These are phyloP conservation scores for Cladophialophora chaetospira DNA, from an alignment of 2,329 filamentous ascomycete species.

Conservation along the genomic window DNA sequence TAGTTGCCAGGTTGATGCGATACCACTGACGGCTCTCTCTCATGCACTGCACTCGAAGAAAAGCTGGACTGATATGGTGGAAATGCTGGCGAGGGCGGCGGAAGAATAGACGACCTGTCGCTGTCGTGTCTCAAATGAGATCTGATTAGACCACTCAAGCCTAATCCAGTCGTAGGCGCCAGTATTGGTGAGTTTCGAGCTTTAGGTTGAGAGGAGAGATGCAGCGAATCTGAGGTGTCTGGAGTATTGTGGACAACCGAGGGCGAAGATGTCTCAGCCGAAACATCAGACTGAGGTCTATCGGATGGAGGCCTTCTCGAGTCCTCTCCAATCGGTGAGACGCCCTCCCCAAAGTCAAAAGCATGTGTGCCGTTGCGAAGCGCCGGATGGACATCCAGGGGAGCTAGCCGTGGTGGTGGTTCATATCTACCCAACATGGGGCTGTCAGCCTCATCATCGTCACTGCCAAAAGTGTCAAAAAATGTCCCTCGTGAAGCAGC, in stretches of 20 bases:
- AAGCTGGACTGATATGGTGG: slow-evolving; percentile 1
- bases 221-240: slow-evolving; percentile 21
- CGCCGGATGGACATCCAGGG: slow-evolving; percentile 42
- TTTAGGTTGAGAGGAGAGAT: slow-evolving; percentile 14
- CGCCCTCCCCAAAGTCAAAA: slow-evolving; percentile 26
- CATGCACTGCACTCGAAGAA: background rate
- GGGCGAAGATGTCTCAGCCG: slow-evolving; percentile 19
- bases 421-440: slow-evolving; percentile 27
- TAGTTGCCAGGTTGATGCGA: background rate
- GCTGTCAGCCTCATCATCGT: slow-evolving; percentile 41
- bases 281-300: slow-evolving; percentile 20
- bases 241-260: slow-evolving; percentile 25
- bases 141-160: slow-evolving; percentile 77
- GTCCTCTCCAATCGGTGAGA: background rate
- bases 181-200: slow-evolving; percentile 74
- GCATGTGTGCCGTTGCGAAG: slow-evolving; percentile 39
- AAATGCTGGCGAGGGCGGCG: slow-evolving; percentile 47
- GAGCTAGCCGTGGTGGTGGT: slow-evolving; percentile 27
- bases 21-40: slow-evolving; percentile 33
- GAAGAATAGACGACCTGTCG: slow-evolving; percentile 77
- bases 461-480: slow-evolving; percentile 37
- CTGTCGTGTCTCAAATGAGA: slow-evolving; percentile 83
- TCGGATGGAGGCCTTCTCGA: no score
- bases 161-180: slow-evolving; percentile 58
- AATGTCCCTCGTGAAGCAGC: slow-evolving; percentile 29